Evolutionary conservation across 225 moss, liverwort and hornwort genomes (phyloP), one percentile per base, ranked within the genome.

Genomic region (Marchantia paleacea): DNA sequence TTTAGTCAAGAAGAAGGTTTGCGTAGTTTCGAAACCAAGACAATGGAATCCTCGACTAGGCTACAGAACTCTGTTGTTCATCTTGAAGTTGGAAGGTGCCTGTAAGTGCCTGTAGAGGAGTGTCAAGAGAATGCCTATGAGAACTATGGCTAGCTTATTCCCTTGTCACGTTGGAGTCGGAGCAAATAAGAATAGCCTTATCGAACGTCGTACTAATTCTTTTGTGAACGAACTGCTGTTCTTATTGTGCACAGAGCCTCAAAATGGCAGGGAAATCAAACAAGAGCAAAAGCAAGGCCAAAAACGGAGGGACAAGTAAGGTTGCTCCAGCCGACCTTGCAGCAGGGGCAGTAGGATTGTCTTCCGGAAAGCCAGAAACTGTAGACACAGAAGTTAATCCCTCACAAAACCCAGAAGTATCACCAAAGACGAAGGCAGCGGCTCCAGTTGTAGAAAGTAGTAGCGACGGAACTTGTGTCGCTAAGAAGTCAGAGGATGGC

Each of bases 201-300:
- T 12, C 57, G 57, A 19, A 57, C 57, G 5, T 0, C 39, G 8
- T 54, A 26, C 74, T 74, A 18, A 74, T 74, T 74, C 69, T 54
- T 55, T 13, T 25, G 11, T 54, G 16, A 28, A 29, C 30, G 74
- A 18, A 28, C 20, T 54, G 2, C 0, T 65, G 63, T 51, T 50
- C 22, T 24, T 24, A 26, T 51, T 67, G 65, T 81, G 28, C 76
- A 71, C 88, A 96, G 93, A 89, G 66, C 84, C 80, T 57, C 83
- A 77, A 85, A 82, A 94, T 94, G 96, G 94, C 92, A 73, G 92
- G 96, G 69, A 94, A 92, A 83, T 89, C 91, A 62, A 84, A 79
- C 80, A 96, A 91, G 81, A 81, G 90, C 50, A 96, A 92, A 87
- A 88, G 94, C 83, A 96, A 96, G 84, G 82, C 73, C 30, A 89